Conservation (phyloP, 306 rosid species). For the Comarum palustre region DNA sequence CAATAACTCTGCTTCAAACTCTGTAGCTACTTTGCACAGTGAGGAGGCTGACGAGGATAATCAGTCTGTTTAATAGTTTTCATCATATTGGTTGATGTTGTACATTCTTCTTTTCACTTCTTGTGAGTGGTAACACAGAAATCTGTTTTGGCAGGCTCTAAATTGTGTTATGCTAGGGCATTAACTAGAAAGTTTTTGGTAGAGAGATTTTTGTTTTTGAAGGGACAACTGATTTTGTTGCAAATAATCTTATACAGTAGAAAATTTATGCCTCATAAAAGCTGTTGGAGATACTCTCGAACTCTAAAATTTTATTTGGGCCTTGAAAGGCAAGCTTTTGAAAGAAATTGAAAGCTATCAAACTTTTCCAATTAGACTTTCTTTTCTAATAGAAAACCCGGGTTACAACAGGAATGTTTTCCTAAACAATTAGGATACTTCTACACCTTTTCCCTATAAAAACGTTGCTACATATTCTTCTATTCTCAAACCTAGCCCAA, state of each 20-base stretch:
- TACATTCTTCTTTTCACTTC: constrained; percentile 28
- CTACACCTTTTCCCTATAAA: background rate
- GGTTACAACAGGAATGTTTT: background rate
- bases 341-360: no score
- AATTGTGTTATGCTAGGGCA: background rate
- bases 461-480: background rate
- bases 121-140: constrained; percentile 16
- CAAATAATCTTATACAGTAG: no score
- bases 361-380: no score
- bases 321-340: background rate
- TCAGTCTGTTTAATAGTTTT: constrained; percentile 28
- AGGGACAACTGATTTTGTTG: no score
- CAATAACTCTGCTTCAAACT: constrained; percentile 69
- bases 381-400: no score
- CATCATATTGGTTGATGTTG: constrained; percentile 10
- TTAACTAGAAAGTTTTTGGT: no score
- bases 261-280: no score
- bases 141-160: constrained; percentile 25
- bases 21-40: constrained; percentile 45
- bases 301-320: no score
- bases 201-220: no score
- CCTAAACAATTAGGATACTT: background rate
- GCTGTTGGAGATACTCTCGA: no score
- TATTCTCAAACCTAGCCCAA: background rate
- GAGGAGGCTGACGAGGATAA: constrained; percentile 41